phyloP scores from a whole-genome alignment of 352 stramenopile genomes.

The Aphanomyces stellatus region DNA sequence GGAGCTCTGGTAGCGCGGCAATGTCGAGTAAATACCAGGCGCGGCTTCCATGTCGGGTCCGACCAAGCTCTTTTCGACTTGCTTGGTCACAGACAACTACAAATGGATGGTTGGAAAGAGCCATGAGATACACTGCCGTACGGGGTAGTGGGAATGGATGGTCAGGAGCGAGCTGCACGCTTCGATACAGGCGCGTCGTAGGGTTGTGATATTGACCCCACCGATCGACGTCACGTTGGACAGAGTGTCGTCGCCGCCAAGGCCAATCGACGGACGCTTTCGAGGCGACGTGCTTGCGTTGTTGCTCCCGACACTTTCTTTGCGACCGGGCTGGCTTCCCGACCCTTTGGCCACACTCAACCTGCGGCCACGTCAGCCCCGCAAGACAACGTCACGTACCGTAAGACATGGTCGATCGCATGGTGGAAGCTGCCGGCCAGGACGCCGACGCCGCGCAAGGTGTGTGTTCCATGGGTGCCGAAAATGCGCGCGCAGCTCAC shows the following conservation, averaged over 20 bases:
- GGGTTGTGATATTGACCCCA: conserved; percentile 59
- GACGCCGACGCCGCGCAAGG: conserved; percentile 61
- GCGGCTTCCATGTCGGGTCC: conserved; percentile 52
- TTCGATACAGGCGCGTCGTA: conserved; percentile 68
- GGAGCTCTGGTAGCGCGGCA: conserved; percentile 78
- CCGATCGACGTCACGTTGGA: conserved; percentile 34
- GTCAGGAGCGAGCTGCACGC: conserved; percentile 74
- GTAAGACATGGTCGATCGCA: conserved; percentile 65
- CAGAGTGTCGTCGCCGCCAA: conserved; percentile 22
- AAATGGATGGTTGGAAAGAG: not conserved
- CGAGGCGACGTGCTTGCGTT: not conserved
- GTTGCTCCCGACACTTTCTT: conserved; percentile 21
- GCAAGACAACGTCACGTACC: conserved; percentile 28
- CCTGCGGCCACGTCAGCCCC: not conserved
- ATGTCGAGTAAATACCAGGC: conserved; percentile 58
- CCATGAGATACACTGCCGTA: conserved; percentile 17
- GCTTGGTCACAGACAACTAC: conserved; percentile 61
- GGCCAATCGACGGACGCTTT: conserved; percentile 2
- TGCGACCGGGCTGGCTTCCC: conserved; percentile 28
- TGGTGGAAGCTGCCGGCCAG: conserved; percentile 73
- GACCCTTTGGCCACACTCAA: conserved; percentile 16
- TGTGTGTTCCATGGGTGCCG: conserved; percentile 72
- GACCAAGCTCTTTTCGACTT: conserved; percentile 66
- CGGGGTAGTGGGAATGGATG: conserved; percentile 67
- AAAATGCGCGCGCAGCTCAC: conserved; percentile 83